These are phyloP conservation scores for Nemania abortiva DNA, from an alignment of 2,329 filamentous ascomycete species.

Conservation along the genomic window DNA sequence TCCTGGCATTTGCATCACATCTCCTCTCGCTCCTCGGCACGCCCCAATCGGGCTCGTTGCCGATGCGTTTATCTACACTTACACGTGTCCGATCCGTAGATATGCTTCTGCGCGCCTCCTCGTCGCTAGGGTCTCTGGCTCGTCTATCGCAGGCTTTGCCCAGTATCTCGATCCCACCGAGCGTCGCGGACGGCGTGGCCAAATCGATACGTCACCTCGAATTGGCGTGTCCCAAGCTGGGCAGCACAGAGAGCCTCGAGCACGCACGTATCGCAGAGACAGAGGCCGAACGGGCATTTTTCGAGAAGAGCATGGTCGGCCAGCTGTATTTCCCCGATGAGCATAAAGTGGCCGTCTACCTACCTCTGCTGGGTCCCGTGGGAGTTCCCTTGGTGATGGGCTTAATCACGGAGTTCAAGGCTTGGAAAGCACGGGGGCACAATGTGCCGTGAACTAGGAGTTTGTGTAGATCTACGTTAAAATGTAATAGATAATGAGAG, in stretches of 20 bases:
- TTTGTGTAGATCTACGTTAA: not conserved
- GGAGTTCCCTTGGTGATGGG: conserved; percentile 90
- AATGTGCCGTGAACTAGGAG: conserved; percentile 41
- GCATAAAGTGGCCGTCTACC: conserved; percentile 96
- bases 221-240: conserved; percentile 79
- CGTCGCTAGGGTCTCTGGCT: conserved; percentile 91
- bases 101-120: conserved; percentile 88
- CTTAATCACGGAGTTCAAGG: conserved; percentile 82
- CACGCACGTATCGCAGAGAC: conserved; percentile 87
- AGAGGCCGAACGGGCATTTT: conserved; percentile 94
- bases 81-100: conserved; percentile 87
- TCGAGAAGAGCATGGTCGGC: conserved; percentile 98
- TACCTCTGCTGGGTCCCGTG: conserved; percentile 90
- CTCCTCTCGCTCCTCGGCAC: conserved; percentile 88
- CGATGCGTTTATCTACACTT: conserved; percentile 85
- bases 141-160: conserved; percentile 85
- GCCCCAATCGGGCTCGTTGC: conserved; percentile 84
- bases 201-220: conserved; percentile 83
- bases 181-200: conserved; percentile 86
- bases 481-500: conserved; percentile 22
- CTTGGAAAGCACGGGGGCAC: conserved; percentile 63
- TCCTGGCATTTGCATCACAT: conserved; percentile 92
- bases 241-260: conserved; percentile 74
- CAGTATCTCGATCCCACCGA: conserved; percentile 89
- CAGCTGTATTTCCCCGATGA: conserved; percentile 99